Percentiles rank a stretch among this genome's conserved stretches.
These are phyloP conservation scores for Hibiscus syriacus DNA, from an alignment of 345 rosid species.

Conservation along the genomic window DNA sequence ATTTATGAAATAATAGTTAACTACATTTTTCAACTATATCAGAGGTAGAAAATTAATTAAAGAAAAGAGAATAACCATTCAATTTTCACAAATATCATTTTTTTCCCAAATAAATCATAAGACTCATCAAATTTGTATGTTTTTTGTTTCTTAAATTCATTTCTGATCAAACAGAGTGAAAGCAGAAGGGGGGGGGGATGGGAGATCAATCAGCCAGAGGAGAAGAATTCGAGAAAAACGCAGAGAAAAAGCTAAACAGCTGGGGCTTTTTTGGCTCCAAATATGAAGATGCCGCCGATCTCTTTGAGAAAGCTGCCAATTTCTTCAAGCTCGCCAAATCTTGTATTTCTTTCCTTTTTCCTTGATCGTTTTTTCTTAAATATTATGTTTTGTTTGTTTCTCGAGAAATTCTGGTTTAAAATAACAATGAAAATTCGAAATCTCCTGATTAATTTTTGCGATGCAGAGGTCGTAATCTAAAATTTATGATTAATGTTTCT, in stretches of 20 bases:
- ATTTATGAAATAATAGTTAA: background rate
- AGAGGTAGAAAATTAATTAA: background rate
- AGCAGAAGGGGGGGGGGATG: constrained; percentile 16
- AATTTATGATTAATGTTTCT: background rate
- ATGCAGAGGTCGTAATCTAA: background rate
- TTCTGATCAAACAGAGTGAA: background rate
- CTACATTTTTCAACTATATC: background rate
- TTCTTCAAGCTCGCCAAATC: constrained; percentile 68
- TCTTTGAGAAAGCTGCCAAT: constrained; percentile 66
- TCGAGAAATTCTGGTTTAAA: constrained; percentile 2
- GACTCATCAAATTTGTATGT: background rate
- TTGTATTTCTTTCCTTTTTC: constrained; percentile 23
- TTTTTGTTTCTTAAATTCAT: background rate
- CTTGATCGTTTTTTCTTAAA: background rate
- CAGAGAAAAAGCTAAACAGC: constrained; percentile 57
- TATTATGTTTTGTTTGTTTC: background rate
- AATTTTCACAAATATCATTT: background rate
- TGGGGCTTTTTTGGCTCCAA: constrained; percentile 62
- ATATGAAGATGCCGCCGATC: constrained; percentile 69
- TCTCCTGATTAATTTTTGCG: background rate
- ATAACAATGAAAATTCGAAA: background rate
- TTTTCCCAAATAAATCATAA: background rate
- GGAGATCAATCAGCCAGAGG: constrained; percentile 54
- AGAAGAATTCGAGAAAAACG: constrained; percentile 61
- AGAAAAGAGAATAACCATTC: background rate